Evolutionary conservation across 1,284 basidiomycete genomes (phyloP).

Genomic region (Phenoliferia sp.): DNA sequence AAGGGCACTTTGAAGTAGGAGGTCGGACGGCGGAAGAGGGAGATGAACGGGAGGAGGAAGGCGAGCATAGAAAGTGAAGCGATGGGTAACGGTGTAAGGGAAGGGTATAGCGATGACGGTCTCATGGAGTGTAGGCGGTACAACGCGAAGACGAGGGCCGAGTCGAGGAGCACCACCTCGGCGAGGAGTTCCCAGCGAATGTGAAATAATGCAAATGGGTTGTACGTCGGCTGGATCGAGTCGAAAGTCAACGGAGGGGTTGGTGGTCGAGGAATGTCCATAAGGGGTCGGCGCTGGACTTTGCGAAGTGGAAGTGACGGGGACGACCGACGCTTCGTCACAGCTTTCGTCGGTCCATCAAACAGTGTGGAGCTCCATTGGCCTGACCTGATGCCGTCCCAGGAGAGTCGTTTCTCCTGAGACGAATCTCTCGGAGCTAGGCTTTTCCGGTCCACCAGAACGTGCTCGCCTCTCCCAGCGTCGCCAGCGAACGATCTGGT

Average conservation of each 20-base stretch:
- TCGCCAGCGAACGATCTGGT: conserved; percentile 6
- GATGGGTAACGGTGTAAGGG: conserved; percentile 22
- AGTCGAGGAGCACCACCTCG: conserved; percentile 32
- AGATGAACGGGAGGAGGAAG: conserved; percentile 31
- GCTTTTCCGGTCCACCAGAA: conserved; percentile 23
- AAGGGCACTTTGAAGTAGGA: conserved; percentile 37
- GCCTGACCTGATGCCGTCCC: conserved; percentile 4
- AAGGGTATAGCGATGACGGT: conserved; percentile 18
- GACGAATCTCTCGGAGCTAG: not conserved
- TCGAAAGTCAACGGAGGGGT: conserved; percentile 30
- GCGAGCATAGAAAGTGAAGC: conserved; percentile 23
- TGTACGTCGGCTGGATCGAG: conserved; percentile 20
- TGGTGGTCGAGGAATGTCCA: not conserved
- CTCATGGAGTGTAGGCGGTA: conserved; percentile 23
- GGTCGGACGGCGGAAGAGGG: conserved; percentile 30
- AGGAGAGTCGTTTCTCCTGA: not conserved
- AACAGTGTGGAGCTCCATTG: conserved; percentile 22
- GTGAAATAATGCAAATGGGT: conserved; percentile 27
- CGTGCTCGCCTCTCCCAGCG: conserved; percentile 23
- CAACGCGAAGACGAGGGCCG: conserved; percentile 28
- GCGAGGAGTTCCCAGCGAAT: conserved; percentile 29
- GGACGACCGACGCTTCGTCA: conserved; percentile 10
- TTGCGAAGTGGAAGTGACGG: not conserved
- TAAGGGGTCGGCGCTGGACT: not conserved
- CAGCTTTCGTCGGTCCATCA: conserved; percentile 17